phyloP scores from a whole-genome alignment of 1,139 yeast species.

The Saccharomyces hybrid region DNA sequence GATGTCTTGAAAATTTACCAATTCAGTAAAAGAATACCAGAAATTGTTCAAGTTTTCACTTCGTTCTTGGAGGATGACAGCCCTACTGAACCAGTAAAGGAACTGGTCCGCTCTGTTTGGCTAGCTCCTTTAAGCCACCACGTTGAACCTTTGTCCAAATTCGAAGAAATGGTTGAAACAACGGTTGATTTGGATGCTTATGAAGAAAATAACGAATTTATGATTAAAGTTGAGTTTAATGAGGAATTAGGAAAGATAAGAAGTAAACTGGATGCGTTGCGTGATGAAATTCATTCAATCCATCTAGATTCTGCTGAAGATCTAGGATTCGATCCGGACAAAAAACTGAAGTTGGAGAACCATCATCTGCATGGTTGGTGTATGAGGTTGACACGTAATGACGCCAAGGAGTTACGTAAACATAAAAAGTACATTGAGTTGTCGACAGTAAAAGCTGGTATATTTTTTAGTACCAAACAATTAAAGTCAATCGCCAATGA shows the following conservation, averaged over 20 bases:
- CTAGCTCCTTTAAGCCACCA: slow-evolving; percentile 45
- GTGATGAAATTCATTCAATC: slow-evolving; percentile 47
- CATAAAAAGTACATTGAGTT: slow-evolving; percentile 61
- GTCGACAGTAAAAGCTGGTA: slow-evolving; percentile 91
- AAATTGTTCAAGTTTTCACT: slow-evolving; percentile 45
- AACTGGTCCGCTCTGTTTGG: slow-evolving; percentile 48
- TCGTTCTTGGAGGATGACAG: slow-evolving; percentile 34
- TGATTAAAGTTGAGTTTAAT: slow-evolving; percentile 85
- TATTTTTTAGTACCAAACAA: slow-evolving; percentile 69
- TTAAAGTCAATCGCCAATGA: slow-evolving; percentile 54
- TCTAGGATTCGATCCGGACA: slow-evolving; percentile 71
- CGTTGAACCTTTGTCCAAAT: slow-evolving; percentile 48
- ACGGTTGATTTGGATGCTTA: slow-evolving; percentile 82
- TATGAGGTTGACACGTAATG: slow-evolving; percentile 82
- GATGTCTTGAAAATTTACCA: slow-evolving; percentile 90
- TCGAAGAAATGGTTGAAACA: slow-evolving; percentile 82
- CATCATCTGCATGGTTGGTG: slow-evolving; percentile 92
- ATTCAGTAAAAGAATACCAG: slow-evolving; percentile 63
- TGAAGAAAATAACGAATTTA: slow-evolving; percentile 61
- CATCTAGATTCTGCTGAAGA: slow-evolving; percentile 67
- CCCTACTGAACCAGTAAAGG: slow-evolving; percentile 23
- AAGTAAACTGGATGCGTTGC: slow-evolving; percentile 46
- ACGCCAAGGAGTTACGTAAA: slow-evolving; percentile 70
- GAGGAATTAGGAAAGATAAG: slow-evolving; percentile 60
- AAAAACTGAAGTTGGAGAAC: slow-evolving; percentile 79